Evolutionary conservation across 2,329 filamentous ascomycete genomes (phyloP).

Genomic region (Harringtonia aguacate): DNA sequence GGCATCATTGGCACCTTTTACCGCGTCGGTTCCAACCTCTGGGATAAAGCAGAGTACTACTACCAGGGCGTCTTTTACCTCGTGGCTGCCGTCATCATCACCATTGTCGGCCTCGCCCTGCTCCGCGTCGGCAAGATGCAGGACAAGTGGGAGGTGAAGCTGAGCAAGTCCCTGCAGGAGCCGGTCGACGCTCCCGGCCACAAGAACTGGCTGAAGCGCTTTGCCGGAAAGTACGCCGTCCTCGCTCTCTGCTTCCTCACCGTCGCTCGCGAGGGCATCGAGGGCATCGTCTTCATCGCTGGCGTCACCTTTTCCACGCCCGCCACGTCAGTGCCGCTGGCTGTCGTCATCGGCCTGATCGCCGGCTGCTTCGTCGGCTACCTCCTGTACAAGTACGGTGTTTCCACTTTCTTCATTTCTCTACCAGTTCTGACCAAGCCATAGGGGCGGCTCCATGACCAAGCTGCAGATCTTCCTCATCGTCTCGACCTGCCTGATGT

Average conservation of each 20-base stretch:
- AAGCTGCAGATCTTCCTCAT: conserved; percentile 48
- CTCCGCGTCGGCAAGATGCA: conserved; percentile 75
- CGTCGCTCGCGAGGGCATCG: conserved; percentile 75
- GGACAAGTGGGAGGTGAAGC: conserved; percentile 62
- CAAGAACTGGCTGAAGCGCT: conserved; percentile 44
- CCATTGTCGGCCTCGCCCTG: conserved; percentile 67
- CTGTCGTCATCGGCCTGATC: conserved; percentile 60
- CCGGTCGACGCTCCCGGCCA: no score
- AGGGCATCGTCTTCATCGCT: conserved; percentile 77
- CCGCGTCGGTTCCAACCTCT: conserved; percentile 53
- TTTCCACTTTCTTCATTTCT: no score
- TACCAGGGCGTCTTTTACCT: conserved; percentile 76
- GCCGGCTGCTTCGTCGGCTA: conserved; percentile 60
- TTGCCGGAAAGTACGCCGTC: conserved; percentile 60
- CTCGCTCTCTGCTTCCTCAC: conserved; percentile 80
- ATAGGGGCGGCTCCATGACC: conserved; percentile 11
- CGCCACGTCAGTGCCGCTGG: conserved; percentile 65
- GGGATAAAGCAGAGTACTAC: conserved; percentile 58
- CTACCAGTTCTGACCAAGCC: not conserved
- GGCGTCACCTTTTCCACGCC: conserved; percentile 71
- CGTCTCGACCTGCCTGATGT: conserved; percentile 66
- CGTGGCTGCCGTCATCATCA: conserved; percentile 69
- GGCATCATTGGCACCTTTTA: conserved; percentile 63
- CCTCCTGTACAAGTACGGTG: conserved; percentile 51
- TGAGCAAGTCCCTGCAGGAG: conserved; percentile 22